Evolutionary conservation across 2,329 filamentous ascomycete species (phyloP), one percentile per base, ranked within the genome.

Genomic region (Arthrobotrys megalospora): DNA sequence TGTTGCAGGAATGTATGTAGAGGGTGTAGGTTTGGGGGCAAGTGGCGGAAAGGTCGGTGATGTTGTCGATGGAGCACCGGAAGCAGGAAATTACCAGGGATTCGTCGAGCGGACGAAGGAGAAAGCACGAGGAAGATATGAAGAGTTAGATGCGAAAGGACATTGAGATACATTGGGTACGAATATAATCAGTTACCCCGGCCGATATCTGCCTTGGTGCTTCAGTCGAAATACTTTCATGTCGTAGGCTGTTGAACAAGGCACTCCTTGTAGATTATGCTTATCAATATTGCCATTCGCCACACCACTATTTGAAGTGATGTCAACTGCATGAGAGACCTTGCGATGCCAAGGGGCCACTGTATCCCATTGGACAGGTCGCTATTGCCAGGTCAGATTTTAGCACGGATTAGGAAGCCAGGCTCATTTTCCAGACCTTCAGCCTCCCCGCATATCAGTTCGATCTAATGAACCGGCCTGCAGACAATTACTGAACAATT

Each of bases 11-110:
- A 87, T 90, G 7, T 93, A 93, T 83, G 86, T 88, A 19, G 88
- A 90, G 14, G 91, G 91, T 16, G 91, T 92, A 0, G 91, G 91
- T 0, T 84, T 93, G 14, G 91, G 91, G 0, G 91, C 91, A 1
- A 88, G 91, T 81, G 90, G 91, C 0, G 88, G 90, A n/a, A 91
- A 90, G 81, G 84, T 91, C 43, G 91, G 91, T 11, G 90, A 93
- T 83, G 91, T 91, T 32, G 86, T 87, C 6, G 87, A 89, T 82
- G 86, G 91, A 82, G 90, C 90, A 6, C 24, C 88, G 88, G 80
- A 88, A 3, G 88, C 86, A 82, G 88, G 88, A 45, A 87, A 85
- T 45, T 91, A 91, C 80, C 85, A 86, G 0, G 89, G 89, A 66
- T 92, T 92, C 82, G 85, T 92, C 67, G 88, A 88, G 78, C 88